phyloP scores from a whole-genome alignment of 495 filamentous ascomycete species.

The Hypoxylon fragiforme region DNA sequence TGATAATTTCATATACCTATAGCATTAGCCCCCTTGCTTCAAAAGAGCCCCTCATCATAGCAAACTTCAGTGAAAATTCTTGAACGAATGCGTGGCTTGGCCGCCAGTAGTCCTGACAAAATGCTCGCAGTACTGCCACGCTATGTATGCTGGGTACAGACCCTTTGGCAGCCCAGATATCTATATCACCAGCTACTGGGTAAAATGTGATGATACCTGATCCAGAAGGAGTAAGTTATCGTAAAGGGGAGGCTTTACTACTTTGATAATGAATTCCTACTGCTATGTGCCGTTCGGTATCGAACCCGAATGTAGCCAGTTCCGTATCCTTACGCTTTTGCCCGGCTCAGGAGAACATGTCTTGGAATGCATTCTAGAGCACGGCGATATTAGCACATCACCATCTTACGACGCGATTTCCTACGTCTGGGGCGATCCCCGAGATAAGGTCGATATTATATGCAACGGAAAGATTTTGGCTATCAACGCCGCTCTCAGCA shows the following conservation, averaged over 20 bases:
- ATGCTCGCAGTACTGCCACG: too few relatives aligned
- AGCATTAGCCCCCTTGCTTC: not conserved
- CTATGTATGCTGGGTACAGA: too few relatives aligned
- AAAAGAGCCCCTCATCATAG: not conserved
- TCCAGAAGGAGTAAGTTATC: not conserved
- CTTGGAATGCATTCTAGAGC: slow-evolving; percentile 19
- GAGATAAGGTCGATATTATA: slow-evolving; percentile 12
- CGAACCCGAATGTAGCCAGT: slow-evolving; percentile 19
- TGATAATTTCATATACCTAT: too few relatives aligned
- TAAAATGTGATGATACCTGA: too few relatives aligned
- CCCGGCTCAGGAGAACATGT: slow-evolving; percentile 13
- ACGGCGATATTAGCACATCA: slow-evolving; percentile 23
- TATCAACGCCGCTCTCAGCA: slow-evolving; percentile 6
- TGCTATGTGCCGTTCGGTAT: slow-evolving; percentile 26
- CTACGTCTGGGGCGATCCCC: slow-evolving; percentile 30
- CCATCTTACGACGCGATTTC: slow-evolving; percentile 35
- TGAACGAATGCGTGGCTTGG: not conserved
- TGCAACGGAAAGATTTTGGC: slow-evolving; percentile 16
- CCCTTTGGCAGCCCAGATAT: too few relatives aligned
- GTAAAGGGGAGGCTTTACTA: not conserved
- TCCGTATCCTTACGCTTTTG: slow-evolving; percentile 26
- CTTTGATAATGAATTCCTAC: slow-evolving; percentile 16
- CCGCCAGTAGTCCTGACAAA: too few relatives aligned
- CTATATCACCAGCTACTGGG: too few relatives aligned
- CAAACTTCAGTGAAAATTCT: not conserved